These are phyloP conservation scores for Phoma sp. DNA, from an alignment of 2,329 filamentous ascomycete genomes.

Conservation along the genomic window DNA sequence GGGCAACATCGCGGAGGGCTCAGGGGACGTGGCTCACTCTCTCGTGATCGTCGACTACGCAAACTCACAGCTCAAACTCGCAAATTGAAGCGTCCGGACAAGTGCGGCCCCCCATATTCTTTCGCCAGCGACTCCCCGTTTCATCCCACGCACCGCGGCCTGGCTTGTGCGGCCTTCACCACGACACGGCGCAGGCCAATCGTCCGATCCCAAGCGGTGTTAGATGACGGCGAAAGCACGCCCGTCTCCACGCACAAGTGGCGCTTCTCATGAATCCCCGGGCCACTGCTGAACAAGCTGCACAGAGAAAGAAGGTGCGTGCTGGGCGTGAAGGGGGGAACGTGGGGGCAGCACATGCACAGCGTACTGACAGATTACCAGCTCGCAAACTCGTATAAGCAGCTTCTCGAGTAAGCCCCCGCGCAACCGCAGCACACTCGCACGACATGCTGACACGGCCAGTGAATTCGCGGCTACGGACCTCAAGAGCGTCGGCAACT, in stretches of 20 bases:
- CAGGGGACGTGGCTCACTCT: conserved; percentile 11
- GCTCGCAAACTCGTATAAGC: conserved; percentile 97
- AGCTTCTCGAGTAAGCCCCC: conserved; percentile 82
- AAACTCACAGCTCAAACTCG: not conserved
- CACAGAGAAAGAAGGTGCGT: conserved; percentile 65
- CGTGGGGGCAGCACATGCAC: not conserved
- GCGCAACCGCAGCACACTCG: not conserved
- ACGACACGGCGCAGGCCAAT: conserved; percentile 36
- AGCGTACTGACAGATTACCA: conserved; percentile 49
- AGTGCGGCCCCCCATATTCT: conserved; percentile 3
- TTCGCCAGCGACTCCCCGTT: conserved; percentile 1
- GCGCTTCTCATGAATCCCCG: conserved; percentile 54
- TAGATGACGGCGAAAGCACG: conserved; percentile 47
- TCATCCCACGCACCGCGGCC: conserved; percentile 22
- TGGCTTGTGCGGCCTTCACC: conserved; percentile 37
- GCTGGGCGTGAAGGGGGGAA: not conserved
- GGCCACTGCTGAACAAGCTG: conserved; percentile 65
- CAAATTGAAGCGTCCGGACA: not conserved
- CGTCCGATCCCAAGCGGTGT: conserved; percentile 14
- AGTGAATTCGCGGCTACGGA: conserved; percentile 96
- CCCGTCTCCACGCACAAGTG: conserved; percentile 38
- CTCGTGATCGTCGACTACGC: conserved; percentile 2
- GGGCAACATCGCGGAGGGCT: not conserved
- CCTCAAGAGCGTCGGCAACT: conserved; percentile 92
- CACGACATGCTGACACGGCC: conserved; percentile 24